Base-by-base conservation (phyloP, 148 eudicot genomes). In the Polygonum aviculare region DNA sequence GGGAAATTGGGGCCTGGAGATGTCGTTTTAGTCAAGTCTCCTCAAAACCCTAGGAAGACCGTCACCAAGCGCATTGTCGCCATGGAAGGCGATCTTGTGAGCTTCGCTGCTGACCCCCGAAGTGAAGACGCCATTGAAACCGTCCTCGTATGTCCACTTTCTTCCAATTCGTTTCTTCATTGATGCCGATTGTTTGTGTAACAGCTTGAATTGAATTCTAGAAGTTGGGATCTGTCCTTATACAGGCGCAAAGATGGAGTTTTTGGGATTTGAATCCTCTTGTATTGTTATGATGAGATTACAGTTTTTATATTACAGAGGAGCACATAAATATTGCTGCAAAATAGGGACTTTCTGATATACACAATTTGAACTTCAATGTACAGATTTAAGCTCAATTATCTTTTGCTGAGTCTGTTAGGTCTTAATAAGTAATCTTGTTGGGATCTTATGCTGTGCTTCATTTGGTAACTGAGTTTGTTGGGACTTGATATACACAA, bases 41-140 rank as follows among this genome's bases (percentile, higher is more conserved):
- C 97, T 15, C 81, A 82, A 71, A 80, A 90, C 65, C 97, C 98
- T 31, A 86, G 75, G 21, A 83, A 88, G 80, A 49, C 82, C 80
- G 72, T 89, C 40, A 81, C 83, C 10, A 94, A 94, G 80, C 84
- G 98, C 12, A 77, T 94, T n/a, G 71, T 75, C 80, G 98, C 83
- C 12, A 77, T 82, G 84, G 97, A 85, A 74, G 98, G 97, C 78
- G 97, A 94, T 81, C 76, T 62, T 57, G 83, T 94, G 72, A 82
- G 85, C 55, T 89, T 82, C 72, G 19, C 75, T 73, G 78, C 70
- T 70, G 83, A 84, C 75, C 83, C 90, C 63, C 50, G 75, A 19
- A 77, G 76, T 33, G 75, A 77, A 74, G 88, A 89, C 45, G 35
- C 67, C 77, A n/a, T 62, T 12, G 60, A 83, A 47, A 88, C 91